phyloP scores from a whole-genome alignment of 1,284 basidiomycete genomes.

The Coniferiporia weirii region DNA sequence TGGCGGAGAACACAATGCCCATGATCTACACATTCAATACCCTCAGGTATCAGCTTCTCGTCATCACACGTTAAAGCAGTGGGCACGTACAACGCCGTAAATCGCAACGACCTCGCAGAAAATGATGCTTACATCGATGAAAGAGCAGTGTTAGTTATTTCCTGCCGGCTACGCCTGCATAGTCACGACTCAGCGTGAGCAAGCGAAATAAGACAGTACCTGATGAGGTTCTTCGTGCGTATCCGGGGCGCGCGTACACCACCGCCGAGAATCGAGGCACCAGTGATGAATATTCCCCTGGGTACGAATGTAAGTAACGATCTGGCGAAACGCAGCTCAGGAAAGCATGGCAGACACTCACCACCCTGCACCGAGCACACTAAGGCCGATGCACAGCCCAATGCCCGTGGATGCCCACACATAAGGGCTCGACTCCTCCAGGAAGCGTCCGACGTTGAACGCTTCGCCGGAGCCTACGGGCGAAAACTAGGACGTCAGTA shows the following conservation, averaged over 20 bases:
- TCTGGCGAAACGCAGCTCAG: not conserved
- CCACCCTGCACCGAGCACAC: slow-evolving; percentile 95
- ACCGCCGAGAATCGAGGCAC: slow-evolving; percentile 91
- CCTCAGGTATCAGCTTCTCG: not conserved
- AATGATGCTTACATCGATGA: slow-evolving; percentile 69
- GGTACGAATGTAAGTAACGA: not conserved
- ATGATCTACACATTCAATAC: slow-evolving; percentile 58
- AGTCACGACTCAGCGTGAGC: not conserved
- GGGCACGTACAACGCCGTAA: slow-evolving; percentile 78
- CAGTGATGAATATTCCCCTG: slow-evolving; percentile 98
- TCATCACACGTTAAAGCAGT: not conserved
- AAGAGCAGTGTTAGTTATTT: not conserved
- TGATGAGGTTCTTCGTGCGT: slow-evolving; percentile 96
- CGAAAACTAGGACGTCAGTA: slow-evolving; percentile 4
- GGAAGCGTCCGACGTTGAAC: slow-evolving; percentile 89
- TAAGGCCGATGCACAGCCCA: slow-evolving; percentile 89
- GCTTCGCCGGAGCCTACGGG: slow-evolving; percentile 75
- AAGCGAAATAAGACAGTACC: slow-evolving; percentile 40
- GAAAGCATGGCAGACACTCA: slow-evolving; percentile 35
- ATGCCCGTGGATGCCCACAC: slow-evolving; percentile 91
- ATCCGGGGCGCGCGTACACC: slow-evolving; percentile 94
- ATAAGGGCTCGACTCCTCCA: slow-evolving; percentile 92
- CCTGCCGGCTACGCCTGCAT: not conserved
- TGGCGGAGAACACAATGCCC: slow-evolving; percentile 89
- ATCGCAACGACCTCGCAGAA: slow-evolving; percentile 99